phyloP scores from a whole-genome alignment of 2,329 filamentous ascomycete species.

The Colletotrichum sojae region DNA sequence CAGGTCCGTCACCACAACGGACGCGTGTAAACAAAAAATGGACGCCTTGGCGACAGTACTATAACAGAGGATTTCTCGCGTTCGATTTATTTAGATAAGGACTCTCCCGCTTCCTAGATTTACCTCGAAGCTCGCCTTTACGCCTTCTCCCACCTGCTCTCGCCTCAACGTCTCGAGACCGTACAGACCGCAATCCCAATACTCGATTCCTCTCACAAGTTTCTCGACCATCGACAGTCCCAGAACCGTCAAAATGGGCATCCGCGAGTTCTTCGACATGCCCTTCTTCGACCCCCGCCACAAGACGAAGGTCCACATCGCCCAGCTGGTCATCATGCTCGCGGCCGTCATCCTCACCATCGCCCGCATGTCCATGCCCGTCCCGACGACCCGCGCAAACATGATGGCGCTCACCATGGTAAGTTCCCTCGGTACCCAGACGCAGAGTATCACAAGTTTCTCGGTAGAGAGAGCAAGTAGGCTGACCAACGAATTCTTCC shows the following conservation, averaged over 20 bases:
- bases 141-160: not conserved
- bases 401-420: constrained; percentile 40
- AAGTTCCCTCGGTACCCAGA: not conserved
- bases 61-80: not conserved
- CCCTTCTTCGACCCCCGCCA: constrained; percentile 34
- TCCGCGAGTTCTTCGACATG: constrained; percentile 18
- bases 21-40: constrained; percentile 7
- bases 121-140: not conserved
- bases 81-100: not conserved
- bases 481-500: not conserved
- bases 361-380: constrained; percentile 25
- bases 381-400: constrained; percentile 24
- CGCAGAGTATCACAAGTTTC: too few species aligned
- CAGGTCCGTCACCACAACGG: not conserved
- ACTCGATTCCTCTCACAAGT: too few species aligned
- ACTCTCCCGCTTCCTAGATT: not conserved
- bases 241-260: constrained; percentile 25
- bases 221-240: too few species aligned
- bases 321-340: constrained; percentile 22
- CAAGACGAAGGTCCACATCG: constrained; percentile 36
- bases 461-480: not conserved
- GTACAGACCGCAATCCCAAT: too few species aligned
- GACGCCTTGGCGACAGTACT: not conserved
- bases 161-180: not conserved
- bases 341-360: constrained; percentile 32